Evolutionary conservation across 805 yeast genomes (phyloP).

Genomic region (Naumovozyma castellii): DNA sequence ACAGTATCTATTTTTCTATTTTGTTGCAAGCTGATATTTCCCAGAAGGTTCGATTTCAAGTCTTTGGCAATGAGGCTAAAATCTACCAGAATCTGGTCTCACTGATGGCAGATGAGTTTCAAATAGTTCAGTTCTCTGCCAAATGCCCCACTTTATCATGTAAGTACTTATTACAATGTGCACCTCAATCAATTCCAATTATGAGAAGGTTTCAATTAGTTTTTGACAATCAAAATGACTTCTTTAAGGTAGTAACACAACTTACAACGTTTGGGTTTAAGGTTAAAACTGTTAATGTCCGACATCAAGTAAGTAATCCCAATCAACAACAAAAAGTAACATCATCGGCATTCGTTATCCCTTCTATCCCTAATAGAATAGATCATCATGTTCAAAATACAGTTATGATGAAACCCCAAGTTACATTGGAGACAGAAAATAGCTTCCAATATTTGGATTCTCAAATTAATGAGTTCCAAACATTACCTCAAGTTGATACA

Average conservation of each 20-base stretch:
- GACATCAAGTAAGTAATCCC: background rate
- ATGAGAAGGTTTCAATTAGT: slow-evolving; percentile 24
- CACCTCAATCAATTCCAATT: background rate
- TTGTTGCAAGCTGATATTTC: too few species aligned
- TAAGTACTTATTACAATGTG: slow-evolving; percentile 14
- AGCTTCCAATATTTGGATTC: background rate
- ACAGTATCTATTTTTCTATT: too few species aligned
- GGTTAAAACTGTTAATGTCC: slow-evolving; percentile 8
- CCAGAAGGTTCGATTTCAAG: background rate
- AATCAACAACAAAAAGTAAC: too few species aligned
- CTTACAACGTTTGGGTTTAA: slow-evolving; percentile 6
- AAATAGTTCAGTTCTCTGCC: slow-evolving; percentile 18
- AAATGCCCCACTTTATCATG: slow-evolving; percentile 22
- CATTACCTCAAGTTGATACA: too few species aligned
- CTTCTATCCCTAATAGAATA: too few species aligned
- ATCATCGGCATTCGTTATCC: too few species aligned
- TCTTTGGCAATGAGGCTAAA: background rate
- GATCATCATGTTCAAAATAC: too few species aligned
- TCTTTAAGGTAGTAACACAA: slow-evolving; percentile 2
- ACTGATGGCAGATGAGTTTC: background rate
- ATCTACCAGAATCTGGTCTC: background rate
- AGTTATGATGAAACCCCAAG: background rate
- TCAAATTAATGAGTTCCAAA: too few species aligned
- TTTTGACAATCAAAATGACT: slow-evolving; percentile 11
- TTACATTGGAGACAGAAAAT: too few species aligned